Percentiles rank a stretch among this genome's conserved stretches.
Conservation (phyloP, 805 yeast genomes). For the Naumovozyma baii region DNA sequence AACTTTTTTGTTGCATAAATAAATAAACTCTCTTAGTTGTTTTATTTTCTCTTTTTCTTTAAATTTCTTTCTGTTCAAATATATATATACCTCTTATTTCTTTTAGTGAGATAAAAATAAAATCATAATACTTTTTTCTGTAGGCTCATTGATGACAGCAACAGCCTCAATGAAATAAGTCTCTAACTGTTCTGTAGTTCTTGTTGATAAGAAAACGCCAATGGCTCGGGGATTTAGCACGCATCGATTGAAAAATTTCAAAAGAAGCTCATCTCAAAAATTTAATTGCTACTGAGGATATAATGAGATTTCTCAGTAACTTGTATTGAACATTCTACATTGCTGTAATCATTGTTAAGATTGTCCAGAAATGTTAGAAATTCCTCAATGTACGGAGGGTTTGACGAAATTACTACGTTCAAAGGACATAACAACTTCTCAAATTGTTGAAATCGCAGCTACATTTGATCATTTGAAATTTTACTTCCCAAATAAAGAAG, state of each 20-base stretch:
- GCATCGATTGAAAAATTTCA: background rate
- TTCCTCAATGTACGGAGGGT: slow-evolving; percentile 36
- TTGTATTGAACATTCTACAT: too few relatives aligned
- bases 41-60: background rate
- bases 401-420: slow-evolving; percentile 51
- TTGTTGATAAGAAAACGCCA: background rate
- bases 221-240: background rate
- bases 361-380: background rate
- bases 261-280: background rate
- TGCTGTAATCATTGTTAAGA: too few relatives aligned
- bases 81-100: too few relatives aligned
- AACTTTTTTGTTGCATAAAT: background rate
- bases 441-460: slow-evolving; percentile 33
- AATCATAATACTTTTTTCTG: too few relatives aligned
- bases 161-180: too few relatives aligned
- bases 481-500: slow-evolving; percentile 45
- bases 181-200: too few relatives aligned
- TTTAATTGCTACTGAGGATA: background rate
- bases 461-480: slow-evolving; percentile 31
- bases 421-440: slow-evolving; percentile 36
- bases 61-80: slow-evolving; percentile 2
- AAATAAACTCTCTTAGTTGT: background rate
- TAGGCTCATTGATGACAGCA: too few relatives aligned
- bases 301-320: too few relatives aligned
- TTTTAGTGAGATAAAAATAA: too few relatives aligned